These are phyloP conservation scores for Didymella keratinophila DNA, from an alignment of 2,329 filamentous ascomycete species.

Conservation along the genomic window DNA sequence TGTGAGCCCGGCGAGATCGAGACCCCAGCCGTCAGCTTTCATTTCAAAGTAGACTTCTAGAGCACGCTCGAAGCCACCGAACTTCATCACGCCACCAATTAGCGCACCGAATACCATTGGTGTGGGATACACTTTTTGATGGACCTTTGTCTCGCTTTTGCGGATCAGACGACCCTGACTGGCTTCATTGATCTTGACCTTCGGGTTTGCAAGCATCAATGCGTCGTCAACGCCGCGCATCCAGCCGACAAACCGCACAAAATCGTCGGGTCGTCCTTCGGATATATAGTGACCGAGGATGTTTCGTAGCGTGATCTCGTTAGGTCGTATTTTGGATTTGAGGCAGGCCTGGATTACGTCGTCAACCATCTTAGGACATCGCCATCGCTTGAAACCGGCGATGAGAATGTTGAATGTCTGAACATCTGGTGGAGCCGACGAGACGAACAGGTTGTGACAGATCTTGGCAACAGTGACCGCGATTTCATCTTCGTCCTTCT, in stretches of 20 bases:
- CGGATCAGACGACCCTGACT: constrained; percentile 38
- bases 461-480: constrained; percentile 47
- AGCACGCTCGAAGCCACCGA: constrained; percentile 55
- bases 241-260: constrained; percentile 50
- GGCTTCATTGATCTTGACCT: constrained; percentile 48
- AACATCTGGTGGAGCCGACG: constrained; percentile 68
- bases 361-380: constrained; percentile 35
- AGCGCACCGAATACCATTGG: constrained; percentile 55
- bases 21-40: constrained; percentile 56
- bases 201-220: constrained; percentile 52
- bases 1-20: constrained; percentile 51
- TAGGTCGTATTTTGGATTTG: constrained; percentile 53
- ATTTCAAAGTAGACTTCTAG: constrained; percentile 54
- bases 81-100: constrained; percentile 54
- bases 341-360: constrained; percentile 44
- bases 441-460: constrained; percentile 71
- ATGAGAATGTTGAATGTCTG: constrained; percentile 77
- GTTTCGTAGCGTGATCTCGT: constrained; percentile 54
- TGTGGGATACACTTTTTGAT: constrained; percentile 55
- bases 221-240: constrained; percentile 54
- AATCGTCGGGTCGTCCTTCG: constrained; percentile 42
- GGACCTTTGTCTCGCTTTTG: constrained; percentile 39
- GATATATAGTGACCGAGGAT: constrained; percentile 53
- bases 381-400: constrained; percentile 61
- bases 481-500: constrained; percentile 20